Base-by-base conservation (phyloP, 139 green algal genomes). In the Chara braunii region DNA sequence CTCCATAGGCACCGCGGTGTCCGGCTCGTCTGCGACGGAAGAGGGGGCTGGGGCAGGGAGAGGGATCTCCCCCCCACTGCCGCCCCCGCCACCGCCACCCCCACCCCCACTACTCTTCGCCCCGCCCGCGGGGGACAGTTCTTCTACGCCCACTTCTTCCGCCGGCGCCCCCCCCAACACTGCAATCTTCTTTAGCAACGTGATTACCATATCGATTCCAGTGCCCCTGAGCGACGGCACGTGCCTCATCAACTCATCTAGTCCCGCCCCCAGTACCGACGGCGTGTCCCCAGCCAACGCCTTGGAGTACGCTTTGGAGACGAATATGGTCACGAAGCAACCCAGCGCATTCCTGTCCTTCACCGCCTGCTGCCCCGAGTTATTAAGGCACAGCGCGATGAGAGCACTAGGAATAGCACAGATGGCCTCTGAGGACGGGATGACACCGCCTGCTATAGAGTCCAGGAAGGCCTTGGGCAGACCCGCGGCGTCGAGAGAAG, bases 171-270 rank as follows among this genome's bases (percentile, higher is more conserved):
- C 24, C 7, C 77, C 81, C 35, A 86, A 59, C 12, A 50, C 23
- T 23, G 72, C 86, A 7, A 95, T 64, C 8, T 54, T 63, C 33
- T 67, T 78, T n/a, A 95, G 74, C 1, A 89, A 77, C 23, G 84
- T 60, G 8, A 95, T 14, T 7, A 89, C 61, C 9, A 85, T 61
- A 3, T 85, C 54, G 3, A 95, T 59, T 3, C 79, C 88, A 11
- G 86, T 78, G 7, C 56, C 37, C 3, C 84, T 74, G 36, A 97
- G 78, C 1, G 60, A 53, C 2, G 83, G 80, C 29, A 89, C 84
- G 67, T 95, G 90, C 26, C 90, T 78, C 69, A 97, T 78, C 34
- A 96, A 76, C 80, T 97, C 91, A 66, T 97, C 90, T 43, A 96
- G 53, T 2, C 83, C 80, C 0, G 80, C 64, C 0, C 91, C 91